Conservation (phyloP, 2,329 filamentous ascomycete species). For the Sarocladiaceae sp. region DNA sequence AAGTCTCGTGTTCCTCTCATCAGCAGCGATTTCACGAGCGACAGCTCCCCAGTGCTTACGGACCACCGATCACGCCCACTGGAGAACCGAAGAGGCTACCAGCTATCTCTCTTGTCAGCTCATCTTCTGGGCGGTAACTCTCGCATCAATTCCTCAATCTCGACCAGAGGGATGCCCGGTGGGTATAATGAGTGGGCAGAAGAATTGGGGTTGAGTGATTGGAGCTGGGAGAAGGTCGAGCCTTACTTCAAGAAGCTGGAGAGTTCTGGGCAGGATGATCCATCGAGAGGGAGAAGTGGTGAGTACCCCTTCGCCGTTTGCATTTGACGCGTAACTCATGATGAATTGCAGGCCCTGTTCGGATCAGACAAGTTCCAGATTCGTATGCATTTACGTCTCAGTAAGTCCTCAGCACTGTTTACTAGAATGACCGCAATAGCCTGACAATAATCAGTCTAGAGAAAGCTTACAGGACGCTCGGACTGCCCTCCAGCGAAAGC, state of each 20-base stretch:
- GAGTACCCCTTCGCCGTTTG: neutral
- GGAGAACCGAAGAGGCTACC: conserved; percentile 10
- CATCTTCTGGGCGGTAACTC: conserved; percentile 24
- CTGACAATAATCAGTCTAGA: conserved; percentile 16
- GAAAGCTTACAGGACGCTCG: conserved; percentile 20
- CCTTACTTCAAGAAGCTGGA: conserved; percentile 27
- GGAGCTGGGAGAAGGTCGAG: conserved; percentile 28
- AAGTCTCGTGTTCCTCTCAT: conserved; percentile 26
- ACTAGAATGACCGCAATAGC: no score
- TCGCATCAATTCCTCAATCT: conserved; percentile 27
- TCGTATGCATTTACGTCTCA: neutral
- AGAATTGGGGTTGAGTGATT: conserved; percentile 23
- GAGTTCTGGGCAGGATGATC: conserved; percentile 12
- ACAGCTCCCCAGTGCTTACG: neutral
- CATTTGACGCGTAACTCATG: neutral
- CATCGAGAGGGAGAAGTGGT: neutral
- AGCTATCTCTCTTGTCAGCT: neutral
- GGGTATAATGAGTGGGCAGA: conserved; percentile 26
- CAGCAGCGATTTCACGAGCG: neutral
- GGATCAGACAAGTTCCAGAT: neutral
- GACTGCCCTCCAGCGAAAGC: conserved; percentile 20
- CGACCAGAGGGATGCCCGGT: conserved; percentile 24
- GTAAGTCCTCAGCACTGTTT: neutral
- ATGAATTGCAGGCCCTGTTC: neutral
- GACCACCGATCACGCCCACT: conserved; percentile 9